These are phyloP conservation scores for Clarireedia paspali DNA, from an alignment of 2,329 filamentous ascomycete species.

Conservation along the genomic window DNA sequence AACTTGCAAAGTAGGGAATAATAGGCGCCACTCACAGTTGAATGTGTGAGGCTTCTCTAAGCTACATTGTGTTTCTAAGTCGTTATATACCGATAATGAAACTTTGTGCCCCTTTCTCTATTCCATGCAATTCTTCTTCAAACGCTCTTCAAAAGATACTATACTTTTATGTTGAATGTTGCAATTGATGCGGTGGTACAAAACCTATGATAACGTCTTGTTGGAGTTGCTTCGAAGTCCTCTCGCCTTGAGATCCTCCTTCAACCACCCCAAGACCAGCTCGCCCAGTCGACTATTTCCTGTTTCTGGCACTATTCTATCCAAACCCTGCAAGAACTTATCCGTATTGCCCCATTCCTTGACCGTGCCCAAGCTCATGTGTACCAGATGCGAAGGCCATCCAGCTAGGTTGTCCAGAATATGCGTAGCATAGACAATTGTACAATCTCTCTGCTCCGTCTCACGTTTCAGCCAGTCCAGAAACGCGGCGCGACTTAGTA, in stretches of 20 bases:
- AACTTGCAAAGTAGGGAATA: no score
- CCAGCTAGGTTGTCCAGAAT: conserved; percentile 90
- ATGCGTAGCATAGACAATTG: conserved; percentile 95
- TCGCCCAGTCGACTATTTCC: conserved; percentile 84
- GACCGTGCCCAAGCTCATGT: conserved; percentile 85
- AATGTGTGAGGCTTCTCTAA: no score
- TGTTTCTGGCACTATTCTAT: conserved; percentile 38
- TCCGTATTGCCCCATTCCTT: conserved; percentile 78
- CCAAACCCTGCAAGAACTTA: conserved; percentile 47
- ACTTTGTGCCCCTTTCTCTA: no score
- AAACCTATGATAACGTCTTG: no score
- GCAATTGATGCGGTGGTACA: no score
- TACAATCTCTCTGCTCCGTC: conserved; percentile 74
- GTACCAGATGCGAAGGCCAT: conserved; percentile 92
- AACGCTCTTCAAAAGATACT: no score
- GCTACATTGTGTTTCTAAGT: no score
- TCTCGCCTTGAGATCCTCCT: conserved; percentile 67
- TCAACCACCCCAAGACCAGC: conserved; percentile 81
- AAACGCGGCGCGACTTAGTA: conserved; percentile 78
- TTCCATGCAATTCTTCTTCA: no score
- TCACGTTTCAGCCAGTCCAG: conserved; percentile 78
- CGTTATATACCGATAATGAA: no score
- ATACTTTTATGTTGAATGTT: no score
- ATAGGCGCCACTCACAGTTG: no score
- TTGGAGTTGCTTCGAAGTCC: conserved; percentile 55